Conservation (phyloP, 768 basidiomycete genomes). For the Exidia glandulosa region DNA sequence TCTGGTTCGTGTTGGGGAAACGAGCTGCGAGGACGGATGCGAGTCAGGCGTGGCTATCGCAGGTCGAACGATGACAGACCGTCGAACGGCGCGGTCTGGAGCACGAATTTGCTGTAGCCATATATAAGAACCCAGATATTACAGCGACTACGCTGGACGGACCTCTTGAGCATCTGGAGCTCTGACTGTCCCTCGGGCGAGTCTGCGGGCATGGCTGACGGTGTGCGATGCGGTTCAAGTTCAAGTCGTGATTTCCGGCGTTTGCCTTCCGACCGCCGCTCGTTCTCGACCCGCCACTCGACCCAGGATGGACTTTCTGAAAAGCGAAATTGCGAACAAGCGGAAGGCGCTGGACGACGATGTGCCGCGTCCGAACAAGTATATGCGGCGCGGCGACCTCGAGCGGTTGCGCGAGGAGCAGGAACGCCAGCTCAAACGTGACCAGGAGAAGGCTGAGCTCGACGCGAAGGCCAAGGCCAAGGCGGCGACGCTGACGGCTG, state of each 20-base stretch:
- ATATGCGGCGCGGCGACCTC: conserved; percentile 84
- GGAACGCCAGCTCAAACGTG: conserved; percentile 30
- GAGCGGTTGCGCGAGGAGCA: conserved; percentile 52
- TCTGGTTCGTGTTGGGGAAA: conserved; percentile 89
- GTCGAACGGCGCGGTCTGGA: conserved; percentile 95
- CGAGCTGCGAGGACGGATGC: conserved; percentile 58
- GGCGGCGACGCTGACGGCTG: conserved; percentile 12
- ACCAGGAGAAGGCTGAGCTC: conserved; percentile 30
- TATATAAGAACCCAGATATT: not conserved
- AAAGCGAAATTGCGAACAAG: conserved; percentile 80
- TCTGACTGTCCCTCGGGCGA: not conserved
- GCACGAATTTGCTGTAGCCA: conserved; percentile 61
- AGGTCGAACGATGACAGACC: conserved; percentile 31
- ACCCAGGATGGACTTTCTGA: conserved; percentile 72
- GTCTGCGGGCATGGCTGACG: not conserved
- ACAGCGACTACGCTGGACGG: conserved; percentile 3
- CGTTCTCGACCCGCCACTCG: not conserved
- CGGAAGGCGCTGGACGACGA: conserved; percentile 59
- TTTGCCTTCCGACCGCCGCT: not conserved
- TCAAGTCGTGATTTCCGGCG: not conserved
- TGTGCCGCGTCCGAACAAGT: conserved; percentile 58
- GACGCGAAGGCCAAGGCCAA: conserved; percentile 18
- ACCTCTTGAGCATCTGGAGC: conserved; percentile 42
- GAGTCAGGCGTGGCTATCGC: conserved; percentile 8
- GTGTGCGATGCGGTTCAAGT: not conserved